Evolutionary conservation across 202 grass and related monocot genomes (phyloP), one percentile per base, ranked within the genome.

Genomic region (Panicum hallii): DNA sequence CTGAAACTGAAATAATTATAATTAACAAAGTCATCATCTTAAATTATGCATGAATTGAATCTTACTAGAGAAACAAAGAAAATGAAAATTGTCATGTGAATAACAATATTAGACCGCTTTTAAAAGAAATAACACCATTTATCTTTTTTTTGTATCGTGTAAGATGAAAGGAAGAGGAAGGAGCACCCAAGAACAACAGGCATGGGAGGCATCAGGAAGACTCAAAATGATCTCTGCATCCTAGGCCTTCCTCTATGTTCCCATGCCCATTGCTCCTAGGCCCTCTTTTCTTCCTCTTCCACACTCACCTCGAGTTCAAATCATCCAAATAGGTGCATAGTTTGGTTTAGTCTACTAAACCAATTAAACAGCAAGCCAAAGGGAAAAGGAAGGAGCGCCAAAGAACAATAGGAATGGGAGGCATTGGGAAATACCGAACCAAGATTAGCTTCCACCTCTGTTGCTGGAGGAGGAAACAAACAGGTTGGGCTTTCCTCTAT

Each of bases 191-290:
- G 32, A 68, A 75, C 52, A 1, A 75, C 68, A 88, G 75, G 75
- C 76, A 68, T 80, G 70, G n/a, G 70, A 89, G 87, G 69, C 87
- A 84, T 80, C 75, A 88, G 82, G 87, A 88, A 78, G 67, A 40
- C 69, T 61, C 42, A 65, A 50, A 67, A 34, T 47, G 53, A 9
- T 53, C 19, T 56, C 50, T 20, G 52, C 17, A 17, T 75, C 36
- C 19, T 15, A 77, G 19, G 74, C 12, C 54, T 77, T 77, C 74
- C 74, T 79, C 10, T 9, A 38, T 65, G 61, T 50, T 64, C 44
- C 16, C 15, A 64, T 79, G 58, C 28, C 76, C 44, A 78, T 9
- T 32, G 60, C 76, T 79, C 43, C 5, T 65, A 65, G 43, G 46
- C 9, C 28, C 61, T 50, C 26, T 65, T 64, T 65, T 65, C 44